phyloP scores from a whole-genome alignment of 805 yeast genomes.

The Yarrowia sp. region DNA sequence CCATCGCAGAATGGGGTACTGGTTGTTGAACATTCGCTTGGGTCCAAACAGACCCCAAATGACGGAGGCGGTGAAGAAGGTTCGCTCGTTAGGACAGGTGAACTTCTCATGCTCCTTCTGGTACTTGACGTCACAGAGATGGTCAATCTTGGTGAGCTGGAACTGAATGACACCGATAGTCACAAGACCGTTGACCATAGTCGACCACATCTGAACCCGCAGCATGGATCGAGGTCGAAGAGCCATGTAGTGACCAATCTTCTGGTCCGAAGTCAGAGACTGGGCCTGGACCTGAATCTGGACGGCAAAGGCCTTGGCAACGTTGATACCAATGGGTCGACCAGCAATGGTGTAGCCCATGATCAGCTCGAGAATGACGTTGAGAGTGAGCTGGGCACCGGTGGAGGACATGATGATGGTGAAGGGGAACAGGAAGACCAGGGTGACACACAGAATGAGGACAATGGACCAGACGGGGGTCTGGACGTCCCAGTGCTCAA shows the following conservation, averaged over 20 bases:
- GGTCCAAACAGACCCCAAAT: constrained; percentile 71
- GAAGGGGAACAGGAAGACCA: constrained; percentile 65
- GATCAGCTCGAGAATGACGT: constrained; percentile 67
- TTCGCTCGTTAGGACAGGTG: constrained; percentile 53
- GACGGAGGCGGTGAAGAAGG: constrained; percentile 59
- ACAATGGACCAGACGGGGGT: constrained; percentile 64
- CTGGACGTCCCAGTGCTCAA: constrained; percentile 45
- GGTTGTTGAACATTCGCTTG: constrained; percentile 55
- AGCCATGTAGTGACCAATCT: constrained; percentile 56
- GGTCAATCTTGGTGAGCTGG: constrained; percentile 49
- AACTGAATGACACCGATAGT: constrained; percentile 49
- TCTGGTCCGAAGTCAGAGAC: constrained; percentile 62
- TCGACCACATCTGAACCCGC: constrained; percentile 53
- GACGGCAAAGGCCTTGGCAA: constrained; percentile 55
- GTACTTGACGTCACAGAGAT: constrained; percentile 47
- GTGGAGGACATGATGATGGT: constrained; percentile 67
- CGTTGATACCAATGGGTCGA: constrained; percentile 60
- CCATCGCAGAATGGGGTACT: constrained; percentile 69
- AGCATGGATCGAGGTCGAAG: constrained; percentile 55
- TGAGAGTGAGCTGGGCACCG: constrained; percentile 63
- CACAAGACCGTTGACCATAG: constrained; percentile 52
- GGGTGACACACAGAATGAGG: constrained; percentile 61
- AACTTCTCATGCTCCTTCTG: constrained; percentile 51
- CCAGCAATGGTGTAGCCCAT: constrained; percentile 74
- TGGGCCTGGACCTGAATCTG: constrained; percentile 67